A percentile compares a stretch with the other conserved stretches of the same genome.
Conservation (phyloP, 345 rosid genomes). For the Trapa bicornis region DNA sequence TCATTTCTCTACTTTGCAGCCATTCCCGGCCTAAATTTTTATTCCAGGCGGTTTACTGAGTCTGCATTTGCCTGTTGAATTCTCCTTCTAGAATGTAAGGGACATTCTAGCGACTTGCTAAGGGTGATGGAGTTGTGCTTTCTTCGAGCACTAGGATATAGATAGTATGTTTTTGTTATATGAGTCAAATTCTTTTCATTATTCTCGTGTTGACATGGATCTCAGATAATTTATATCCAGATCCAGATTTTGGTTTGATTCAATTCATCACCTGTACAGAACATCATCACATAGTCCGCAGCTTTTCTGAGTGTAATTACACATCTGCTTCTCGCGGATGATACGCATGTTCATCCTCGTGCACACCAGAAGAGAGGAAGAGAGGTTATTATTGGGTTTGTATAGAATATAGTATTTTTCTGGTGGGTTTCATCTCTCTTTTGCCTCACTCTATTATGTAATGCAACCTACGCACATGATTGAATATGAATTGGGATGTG, state of each 20-base stretch:
- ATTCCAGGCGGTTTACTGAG: slow-evolving; percentile 48
- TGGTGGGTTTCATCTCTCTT: slow-evolving; percentile 10
- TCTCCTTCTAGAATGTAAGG: slow-evolving; percentile 39
- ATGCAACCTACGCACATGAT: slow-evolving; percentile 18
- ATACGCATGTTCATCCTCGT: not conserved
- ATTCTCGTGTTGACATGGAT: slow-evolving; percentile 14
- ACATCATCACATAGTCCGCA: slow-evolving; percentile 17
- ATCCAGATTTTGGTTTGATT: slow-evolving; percentile 30
- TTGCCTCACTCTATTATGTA: slow-evolving; percentile 28
- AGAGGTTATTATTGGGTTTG: slow-evolving; percentile 4
- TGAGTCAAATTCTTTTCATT: slow-evolving; percentile 4
- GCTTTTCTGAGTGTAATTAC: slow-evolving; percentile 38
- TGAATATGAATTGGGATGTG: slow-evolving; percentile 36
- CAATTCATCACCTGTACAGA: slow-evolving; percentile 46
- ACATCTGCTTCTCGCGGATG: slow-evolving; percentile 35
- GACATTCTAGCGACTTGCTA: slow-evolving; percentile 53
- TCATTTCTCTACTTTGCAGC: not conserved
- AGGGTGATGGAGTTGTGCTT: slow-evolving; percentile 31
- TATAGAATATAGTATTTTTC: slow-evolving; percentile 7
- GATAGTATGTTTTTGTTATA: not conserved
- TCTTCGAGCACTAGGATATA: slow-evolving; percentile 8
- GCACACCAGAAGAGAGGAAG: slow-evolving; percentile 3
- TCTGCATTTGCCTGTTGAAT: slow-evolving; percentile 44
- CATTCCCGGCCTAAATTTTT: slow-evolving; percentile 43
- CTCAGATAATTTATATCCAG: slow-evolving; percentile 18